Conservation (phyloP, 306 rosid species). For the Quercus glauca region DNA sequence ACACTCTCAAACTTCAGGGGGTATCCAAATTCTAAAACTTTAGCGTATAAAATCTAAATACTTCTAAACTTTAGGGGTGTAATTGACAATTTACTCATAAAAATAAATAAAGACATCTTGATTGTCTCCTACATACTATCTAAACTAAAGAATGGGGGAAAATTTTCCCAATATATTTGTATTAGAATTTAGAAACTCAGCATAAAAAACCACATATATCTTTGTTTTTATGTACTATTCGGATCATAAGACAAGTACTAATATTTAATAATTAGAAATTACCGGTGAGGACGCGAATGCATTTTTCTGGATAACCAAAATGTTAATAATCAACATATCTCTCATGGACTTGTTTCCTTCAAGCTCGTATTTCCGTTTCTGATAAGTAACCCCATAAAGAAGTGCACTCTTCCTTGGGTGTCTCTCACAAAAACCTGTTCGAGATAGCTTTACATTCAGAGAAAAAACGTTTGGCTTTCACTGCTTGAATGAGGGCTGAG, state of each 20-base stretch:
- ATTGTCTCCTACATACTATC: too few relatives aligned
- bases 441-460: background rate
- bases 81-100: too few relatives aligned
- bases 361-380: conserved; percentile 42
- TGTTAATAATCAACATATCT: conserved; percentile 33
- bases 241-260: background rate
- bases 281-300: conserved; percentile 68
- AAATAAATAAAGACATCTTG: too few relatives aligned
- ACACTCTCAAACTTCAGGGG: too few relatives aligned
- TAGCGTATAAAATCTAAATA: too few relatives aligned
- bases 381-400: conserved; percentile 75
- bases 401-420: conserved; percentile 57
- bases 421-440: background rate
- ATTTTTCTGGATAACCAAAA: conserved; percentile 40
- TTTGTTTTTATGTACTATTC: background rate
- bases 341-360: conserved; percentile 59
- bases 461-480: background rate
- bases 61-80: rapidly evolving
- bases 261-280: background rate
- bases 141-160: too few relatives aligned
- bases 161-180: too few relatives aligned
- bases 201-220: background rate
- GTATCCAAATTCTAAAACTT: too few relatives aligned
- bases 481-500: background rate
- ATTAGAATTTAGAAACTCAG: too few relatives aligned